Base-by-base conservation (phyloP, 495 filamentous ascomycete genomes). In the Hyaloscypha bicolor region DNA sequence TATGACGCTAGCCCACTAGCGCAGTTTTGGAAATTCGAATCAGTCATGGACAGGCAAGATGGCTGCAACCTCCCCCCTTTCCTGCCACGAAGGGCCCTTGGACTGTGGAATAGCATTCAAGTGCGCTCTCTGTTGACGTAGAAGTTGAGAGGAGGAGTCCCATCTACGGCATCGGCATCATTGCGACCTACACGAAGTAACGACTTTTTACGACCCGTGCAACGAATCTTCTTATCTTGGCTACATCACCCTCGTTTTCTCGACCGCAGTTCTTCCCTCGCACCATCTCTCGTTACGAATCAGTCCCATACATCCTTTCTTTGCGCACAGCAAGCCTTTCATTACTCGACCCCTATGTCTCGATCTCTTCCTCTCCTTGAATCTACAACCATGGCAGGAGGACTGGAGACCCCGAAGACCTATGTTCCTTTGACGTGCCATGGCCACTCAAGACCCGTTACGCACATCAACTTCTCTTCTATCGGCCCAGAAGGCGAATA, bases 381-480 rank as follows among this genome's bases (percentile, higher is more conserved):
- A 25, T 16, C 25, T 45, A 2, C 60, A 33, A 67, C 19, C 29
- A 85, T 85, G 83, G 79, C 78, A 16, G 42, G 42, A 48, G 42
- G 42, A 48, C 42, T 79, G 48, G 78, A 86, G 56, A 71, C 78
- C 22, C 80, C 82, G 19, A 81, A 84, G 56, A 81, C 83, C 70
- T 84, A 82, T 57, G 94, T 98, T 51, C 95, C 95, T 60, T 78
- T 98, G 71, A 99, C 95, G 60, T 99, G 95, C 80, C 96, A 98
- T 78, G 95, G 95, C 61, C 95, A 99, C 78, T 97, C 93, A 32
- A 90, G 95, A 63, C 95, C 95, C 2, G 93, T 99, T 70, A 94
- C 94, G 16, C 95, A 99, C 79, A 82, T 99, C 69, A 93, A 87
- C 76, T 99, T 98, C 79, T 98, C 96, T 22, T 87, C 90, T 14